Percentiles rank a stretch among this genome's conserved stretches.
Evolutionary conservation across 164 flowering plant species (phyloP).

Genomic region (Kalanchoe fedtschenkoi): DNA sequence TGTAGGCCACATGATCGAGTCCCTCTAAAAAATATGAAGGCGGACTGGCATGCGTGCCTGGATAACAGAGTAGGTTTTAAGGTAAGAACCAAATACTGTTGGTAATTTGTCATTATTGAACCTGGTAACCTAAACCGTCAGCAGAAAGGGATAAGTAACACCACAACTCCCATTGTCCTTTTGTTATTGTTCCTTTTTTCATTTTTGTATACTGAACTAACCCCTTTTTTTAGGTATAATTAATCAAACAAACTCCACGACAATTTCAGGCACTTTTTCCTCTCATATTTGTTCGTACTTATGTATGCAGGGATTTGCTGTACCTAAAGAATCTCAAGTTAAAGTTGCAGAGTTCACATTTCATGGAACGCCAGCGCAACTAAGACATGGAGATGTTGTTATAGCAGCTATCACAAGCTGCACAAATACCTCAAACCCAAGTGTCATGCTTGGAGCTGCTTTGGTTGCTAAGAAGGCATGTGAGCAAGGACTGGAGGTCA

Average conservation of each 20-base stretch:
- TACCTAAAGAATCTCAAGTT: conserved; percentile 67
- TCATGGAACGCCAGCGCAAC: conserved; percentile 61
- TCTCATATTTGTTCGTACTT: too few species aligned
- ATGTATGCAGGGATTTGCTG: conserved; percentile 55
- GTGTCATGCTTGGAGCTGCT: conserved; percentile 92
- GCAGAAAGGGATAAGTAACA: too few species aligned
- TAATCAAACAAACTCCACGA: too few species aligned
- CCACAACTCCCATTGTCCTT: too few species aligned
- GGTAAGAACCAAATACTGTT: conserved; percentile 27
- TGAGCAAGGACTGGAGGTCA: conserved; percentile 74
- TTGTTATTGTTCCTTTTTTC: too few species aligned
- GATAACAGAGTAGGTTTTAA: conserved; percentile 76
- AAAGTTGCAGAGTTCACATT: conserved; percentile 59
- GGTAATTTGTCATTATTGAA: too few species aligned
- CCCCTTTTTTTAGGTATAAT: too few species aligned
- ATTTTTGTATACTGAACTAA: too few species aligned
- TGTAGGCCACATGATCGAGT: conserved; percentile 84
- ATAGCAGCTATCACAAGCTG: conserved; percentile 93
- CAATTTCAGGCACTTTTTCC: too few species aligned
- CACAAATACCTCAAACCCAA: conserved; percentile 86
- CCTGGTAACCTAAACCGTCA: too few species aligned
- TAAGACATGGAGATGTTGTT: conserved; percentile 80
- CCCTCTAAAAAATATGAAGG: conserved; percentile 71
- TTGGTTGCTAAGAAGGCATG: conserved; percentile 85
- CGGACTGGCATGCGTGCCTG: conserved; percentile 80